Percentiles rank a stretch among this genome's conserved stretches.
phyloP scores from a whole-genome alignment of 495 filamentous ascomycete genomes.

The Hyaloscypha finlandica region DNA sequence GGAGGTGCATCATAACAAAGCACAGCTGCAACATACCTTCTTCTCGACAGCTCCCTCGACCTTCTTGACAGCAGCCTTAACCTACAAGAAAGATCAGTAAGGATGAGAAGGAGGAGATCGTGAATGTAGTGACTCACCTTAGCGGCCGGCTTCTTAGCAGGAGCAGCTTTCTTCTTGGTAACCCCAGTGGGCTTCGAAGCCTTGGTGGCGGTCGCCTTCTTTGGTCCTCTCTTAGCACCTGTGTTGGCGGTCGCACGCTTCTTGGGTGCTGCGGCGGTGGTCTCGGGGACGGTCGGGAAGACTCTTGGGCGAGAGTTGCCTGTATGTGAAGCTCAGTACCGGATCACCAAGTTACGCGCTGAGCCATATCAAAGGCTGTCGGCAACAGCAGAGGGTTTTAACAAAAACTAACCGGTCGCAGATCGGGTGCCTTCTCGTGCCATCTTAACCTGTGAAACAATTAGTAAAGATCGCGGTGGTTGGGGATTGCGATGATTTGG shows the following conservation, averaged over 20 bases:
- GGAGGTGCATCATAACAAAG: slow-evolving; percentile 25
- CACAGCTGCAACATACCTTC: slow-evolving; percentile 27
- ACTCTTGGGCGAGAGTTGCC: slow-evolving; percentile 57
- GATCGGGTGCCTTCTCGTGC: slow-evolving; percentile 58
- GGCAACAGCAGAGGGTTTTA: slow-evolving; percentile 1
- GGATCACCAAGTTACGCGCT: slow-evolving; percentile 27
- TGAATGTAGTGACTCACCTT: slow-evolving; percentile 40
- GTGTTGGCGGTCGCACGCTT: slow-evolving; percentile 42
- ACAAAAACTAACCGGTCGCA: slow-evolving; percentile 38
- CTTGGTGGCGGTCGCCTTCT: slow-evolving; percentile 31
- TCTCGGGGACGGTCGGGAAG: slow-evolving; percentile 51
- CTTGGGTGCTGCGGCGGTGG: slow-evolving; percentile 45
- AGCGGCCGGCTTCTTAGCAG: slow-evolving; percentile 50
- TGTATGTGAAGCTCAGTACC: slow-evolving; percentile 29
- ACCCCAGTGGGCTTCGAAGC: slow-evolving; percentile 45
- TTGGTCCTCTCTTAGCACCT: slow-evolving; percentile 43
- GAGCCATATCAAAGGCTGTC: slow-evolving; percentile 14
- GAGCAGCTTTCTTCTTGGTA: slow-evolving; percentile 53
- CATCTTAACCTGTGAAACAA: slow-evolving; percentile 41
- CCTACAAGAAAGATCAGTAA: slow-evolving; percentile 41
- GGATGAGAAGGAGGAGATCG: background rate
- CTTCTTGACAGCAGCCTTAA: slow-evolving; percentile 51
- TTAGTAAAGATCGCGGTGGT: slow-evolving; percentile 31
- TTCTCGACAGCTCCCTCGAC: slow-evolving; percentile 31
- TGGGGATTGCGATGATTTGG: slow-evolving; percentile 31